Evolutionary conservation across 2,329 filamentous ascomycete genomes (phyloP).

Genomic region (Westerdykella ornata): DNA sequence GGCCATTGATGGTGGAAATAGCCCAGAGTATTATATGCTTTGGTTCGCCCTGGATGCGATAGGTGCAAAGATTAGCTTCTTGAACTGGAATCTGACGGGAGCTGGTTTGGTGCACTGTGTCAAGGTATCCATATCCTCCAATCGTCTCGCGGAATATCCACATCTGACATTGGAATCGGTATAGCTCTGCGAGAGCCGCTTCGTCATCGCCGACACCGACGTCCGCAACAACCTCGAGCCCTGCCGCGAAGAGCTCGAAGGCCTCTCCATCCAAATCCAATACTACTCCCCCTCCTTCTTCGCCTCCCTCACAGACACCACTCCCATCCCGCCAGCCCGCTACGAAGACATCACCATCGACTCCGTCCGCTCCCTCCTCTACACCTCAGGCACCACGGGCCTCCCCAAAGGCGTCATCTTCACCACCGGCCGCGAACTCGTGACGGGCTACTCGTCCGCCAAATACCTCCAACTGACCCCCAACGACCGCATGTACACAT

Average conservation of each 20-base stretch:
- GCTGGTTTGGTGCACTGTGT: slow-evolving; percentile 32
- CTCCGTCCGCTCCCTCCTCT: slow-evolving; percentile 27
- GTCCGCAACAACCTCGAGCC: slow-evolving; percentile 45
- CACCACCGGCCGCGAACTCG: slow-evolving; percentile 25
- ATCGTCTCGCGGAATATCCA: background rate
- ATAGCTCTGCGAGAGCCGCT: slow-evolving; percentile 46
- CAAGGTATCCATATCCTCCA: slow-evolving; percentile 12
- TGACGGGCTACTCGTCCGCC: slow-evolving; percentile 16
- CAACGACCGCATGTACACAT: slow-evolving; percentile 29
- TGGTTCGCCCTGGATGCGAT: slow-evolving; percentile 36
- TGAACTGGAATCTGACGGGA: slow-evolving; percentile 36
- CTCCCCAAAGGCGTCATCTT: slow-evolving; percentile 31
- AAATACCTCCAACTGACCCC: slow-evolving; percentile 26
- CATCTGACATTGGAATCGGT: slow-evolving; percentile 9
- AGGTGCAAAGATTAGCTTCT: slow-evolving; percentile 27
- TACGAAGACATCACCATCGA: slow-evolving; percentile 19
- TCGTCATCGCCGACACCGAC: slow-evolving; percentile 39
- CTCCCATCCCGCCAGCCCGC: slow-evolving; percentile 20
- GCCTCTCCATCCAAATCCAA: slow-evolving; percentile 18
- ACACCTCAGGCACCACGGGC: slow-evolving; percentile 35
- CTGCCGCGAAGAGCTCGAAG: slow-evolving; percentile 18
- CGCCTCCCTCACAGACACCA: slow-evolving; percentile 16
- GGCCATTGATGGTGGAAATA: slow-evolving; percentile 33
- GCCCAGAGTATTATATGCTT: slow-evolving; percentile 33
- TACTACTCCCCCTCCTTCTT: slow-evolving; percentile 28